These are phyloP conservation scores for Naganishia vishniacii DNA, from an alignment of 768 basidiomycete genomes.

Conservation along the genomic window DNA sequence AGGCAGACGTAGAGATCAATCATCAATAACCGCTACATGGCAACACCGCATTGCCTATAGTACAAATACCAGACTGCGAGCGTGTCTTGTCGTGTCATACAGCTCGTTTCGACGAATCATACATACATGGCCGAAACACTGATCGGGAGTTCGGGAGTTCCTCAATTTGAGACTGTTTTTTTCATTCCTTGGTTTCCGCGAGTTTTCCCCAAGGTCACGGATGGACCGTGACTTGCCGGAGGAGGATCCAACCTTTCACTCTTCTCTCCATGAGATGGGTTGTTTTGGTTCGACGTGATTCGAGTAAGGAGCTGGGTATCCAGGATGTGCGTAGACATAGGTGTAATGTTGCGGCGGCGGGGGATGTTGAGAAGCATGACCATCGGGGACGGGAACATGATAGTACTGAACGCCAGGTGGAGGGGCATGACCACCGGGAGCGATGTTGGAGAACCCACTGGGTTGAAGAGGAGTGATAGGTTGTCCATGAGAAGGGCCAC, in stretches of 20 bases:
- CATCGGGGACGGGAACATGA: slow-evolving; percentile 5
- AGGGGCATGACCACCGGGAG: background rate
- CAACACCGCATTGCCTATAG: slow-evolving; percentile 18
- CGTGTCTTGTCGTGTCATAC: slow-evolving; percentile 3
- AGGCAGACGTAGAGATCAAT: background rate
- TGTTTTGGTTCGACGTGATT: slow-evolving; percentile 4
- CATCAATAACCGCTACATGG: slow-evolving; percentile 5
- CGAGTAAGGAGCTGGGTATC: slow-evolving; percentile 16
- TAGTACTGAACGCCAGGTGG: slow-evolving; percentile 15
- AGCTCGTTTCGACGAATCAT: slow-evolving; percentile 5
- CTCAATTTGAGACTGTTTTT: background rate
- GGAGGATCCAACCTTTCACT: background rate
- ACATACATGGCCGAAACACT: background rate
- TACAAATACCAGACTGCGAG: slow-evolving; percentile 4
- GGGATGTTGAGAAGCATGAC: slow-evolving; percentile 6
- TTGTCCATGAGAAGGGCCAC: background rate
- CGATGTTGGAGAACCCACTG: slow-evolving; percentile 2
- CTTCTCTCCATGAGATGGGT: slow-evolving; percentile 21
- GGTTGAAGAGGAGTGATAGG: slow-evolving; percentile 12
- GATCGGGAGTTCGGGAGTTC: background rate
- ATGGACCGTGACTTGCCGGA: background rate
- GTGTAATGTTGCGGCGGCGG: slow-evolving; percentile 19
- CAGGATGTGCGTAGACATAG: slow-evolving; percentile 19
- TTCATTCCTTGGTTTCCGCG: background rate
- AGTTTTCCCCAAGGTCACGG: background rate